phyloP scores from a whole-genome alignment of 2,329 filamentous ascomycete genomes.

The Neonectria magnoliae region DNA sequence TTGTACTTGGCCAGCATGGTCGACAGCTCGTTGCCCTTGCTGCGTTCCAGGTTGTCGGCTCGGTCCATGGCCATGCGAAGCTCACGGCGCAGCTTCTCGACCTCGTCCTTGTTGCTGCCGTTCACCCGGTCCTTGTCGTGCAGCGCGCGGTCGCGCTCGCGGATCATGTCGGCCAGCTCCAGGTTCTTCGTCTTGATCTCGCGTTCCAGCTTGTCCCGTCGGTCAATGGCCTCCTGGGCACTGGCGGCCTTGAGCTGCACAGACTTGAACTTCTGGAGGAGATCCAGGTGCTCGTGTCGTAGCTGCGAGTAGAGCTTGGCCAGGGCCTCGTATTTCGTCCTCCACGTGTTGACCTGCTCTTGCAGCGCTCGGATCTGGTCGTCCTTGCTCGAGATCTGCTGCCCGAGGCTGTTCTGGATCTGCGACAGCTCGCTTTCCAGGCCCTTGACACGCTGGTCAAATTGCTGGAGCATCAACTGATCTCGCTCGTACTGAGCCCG shows the following conservation, averaged over 20 bases:
- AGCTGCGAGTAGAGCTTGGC: slow-evolving; percentile 98
- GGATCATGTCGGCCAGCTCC: slow-evolving; percentile 98
- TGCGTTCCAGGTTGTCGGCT: slow-evolving; percentile 89
- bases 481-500: slow-evolving; percentile 97
- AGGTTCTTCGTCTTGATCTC: slow-evolving; percentile 99
- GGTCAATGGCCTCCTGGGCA: slow-evolving; percentile 95
- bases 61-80: slow-evolving; percentile 90
- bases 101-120: slow-evolving; percentile 89
- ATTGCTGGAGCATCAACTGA: slow-evolving; percentile 96
- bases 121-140: slow-evolving; percentile 91
- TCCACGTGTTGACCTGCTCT: slow-evolving; percentile 98
- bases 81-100: slow-evolving; percentile 95
- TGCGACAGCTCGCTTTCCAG: slow-evolving; percentile 88
- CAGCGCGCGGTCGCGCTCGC: slow-evolving; percentile 90
- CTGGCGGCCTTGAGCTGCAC: slow-evolving; percentile 97
- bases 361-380: slow-evolving; percentile 93
- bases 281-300: slow-evolving; percentile 91
- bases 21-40: slow-evolving; percentile 94
- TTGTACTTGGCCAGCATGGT: slow-evolving; percentile 96
- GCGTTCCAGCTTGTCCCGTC: slow-evolving; percentile 91
- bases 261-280: slow-evolving; percentile 94
- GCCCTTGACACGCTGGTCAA: slow-evolving; percentile 92
- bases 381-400: slow-evolving; percentile 89
- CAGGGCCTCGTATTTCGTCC: slow-evolving; percentile 94
- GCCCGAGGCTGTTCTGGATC: slow-evolving; percentile 82